Percentiles rank a stretch among this genome's conserved stretches.
These are phyloP conservation scores for Suillus alpinus DNA, from an alignment of 768 basidiomycete genomes.

Conservation along the genomic window DNA sequence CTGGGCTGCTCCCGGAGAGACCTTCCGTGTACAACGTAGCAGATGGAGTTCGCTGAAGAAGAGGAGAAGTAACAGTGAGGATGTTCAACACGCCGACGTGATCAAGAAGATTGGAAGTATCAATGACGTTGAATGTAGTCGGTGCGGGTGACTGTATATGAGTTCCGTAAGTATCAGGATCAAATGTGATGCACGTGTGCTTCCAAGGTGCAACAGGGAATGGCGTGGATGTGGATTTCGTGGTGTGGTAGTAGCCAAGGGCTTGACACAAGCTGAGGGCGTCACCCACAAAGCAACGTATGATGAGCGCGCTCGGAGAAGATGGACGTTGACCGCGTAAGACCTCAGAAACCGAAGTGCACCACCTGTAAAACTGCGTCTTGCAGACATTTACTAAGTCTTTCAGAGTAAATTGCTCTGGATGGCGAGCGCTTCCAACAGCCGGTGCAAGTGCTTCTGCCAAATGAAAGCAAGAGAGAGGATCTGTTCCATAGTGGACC, in stretches of 20 bases:
- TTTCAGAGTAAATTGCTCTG: background rate
- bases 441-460: constrained; percentile 23
- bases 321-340: constrained; percentile 5
- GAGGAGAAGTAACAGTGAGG: constrained; percentile 18
- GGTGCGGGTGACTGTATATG: constrained; percentile 19
- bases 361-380: constrained; percentile 27
- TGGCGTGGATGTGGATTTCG: constrained; percentile 13
- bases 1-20: constrained; percentile 9
- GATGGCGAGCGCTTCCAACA: background rate
- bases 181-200: constrained; percentile 19
- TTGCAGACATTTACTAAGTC: constrained; percentile 2
- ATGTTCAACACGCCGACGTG: constrained; percentile 30
- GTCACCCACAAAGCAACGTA: constrained; percentile 31
- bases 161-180: constrained; percentile 19
- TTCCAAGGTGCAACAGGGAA: constrained; percentile 24
- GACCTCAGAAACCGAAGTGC: constrained; percentile 17
- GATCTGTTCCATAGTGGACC: constrained; percentile 30
- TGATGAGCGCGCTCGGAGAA: constrained; percentile 11
- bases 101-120: constrained; percentile 32
- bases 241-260: constrained; percentile 12
- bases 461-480: constrained; percentile 30
- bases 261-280: constrained; percentile 28
- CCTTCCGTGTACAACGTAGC: constrained; percentile 30
- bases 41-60: constrained; percentile 22
- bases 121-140: constrained; percentile 29